Evolutionary conservation across 768 basidiomycete species (phyloP).

Genomic region (Daedaleopsis nitida): DNA sequence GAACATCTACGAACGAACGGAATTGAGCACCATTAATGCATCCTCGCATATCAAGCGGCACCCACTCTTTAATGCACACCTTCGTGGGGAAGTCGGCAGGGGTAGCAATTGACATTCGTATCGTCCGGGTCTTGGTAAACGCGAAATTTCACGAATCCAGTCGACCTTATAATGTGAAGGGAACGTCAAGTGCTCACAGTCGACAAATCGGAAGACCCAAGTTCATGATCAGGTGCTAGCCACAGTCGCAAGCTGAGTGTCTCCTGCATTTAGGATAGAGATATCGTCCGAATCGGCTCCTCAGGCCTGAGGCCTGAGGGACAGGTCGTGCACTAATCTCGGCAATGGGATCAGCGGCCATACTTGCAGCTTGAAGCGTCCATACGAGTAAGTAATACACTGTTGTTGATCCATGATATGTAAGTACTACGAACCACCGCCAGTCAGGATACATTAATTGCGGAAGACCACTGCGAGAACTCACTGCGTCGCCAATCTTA

Average conservation of each 20-base stretch:
- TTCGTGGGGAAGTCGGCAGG: constrained; percentile 71
- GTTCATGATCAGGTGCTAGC: constrained; percentile 55
- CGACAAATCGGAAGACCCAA: constrained; percentile 63
- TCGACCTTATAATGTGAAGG: constrained; percentile 71
- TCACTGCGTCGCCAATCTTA: constrained; percentile 59
- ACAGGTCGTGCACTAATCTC: constrained; percentile 71
- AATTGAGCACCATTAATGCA: no score
- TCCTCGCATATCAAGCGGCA: no score
- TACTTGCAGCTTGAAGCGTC: constrained; percentile 66
- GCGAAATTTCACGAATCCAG: constrained; percentile 79
- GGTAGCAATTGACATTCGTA: constrained; percentile 68
- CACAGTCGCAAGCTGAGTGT: not conserved
- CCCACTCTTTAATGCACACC: constrained; percentile 72
- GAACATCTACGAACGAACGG: no score
- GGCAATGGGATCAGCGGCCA: constrained; percentile 55
- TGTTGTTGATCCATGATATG: constrained; percentile 76
- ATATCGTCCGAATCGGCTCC: constrained; percentile 61
- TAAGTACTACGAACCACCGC: constrained; percentile 63
- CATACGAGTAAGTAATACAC: constrained; percentile 63
- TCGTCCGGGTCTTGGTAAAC: constrained; percentile 61
- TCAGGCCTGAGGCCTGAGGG: no score
- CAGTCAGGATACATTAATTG: not conserved
- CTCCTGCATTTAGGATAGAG: not conserved
- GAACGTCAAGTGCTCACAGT: constrained; percentile 53
- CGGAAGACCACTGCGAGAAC: constrained; percentile 26